phyloP scores from a whole-genome alignment of 2,329 filamentous ascomycete species.

The Alternaria gaisen region DNA sequence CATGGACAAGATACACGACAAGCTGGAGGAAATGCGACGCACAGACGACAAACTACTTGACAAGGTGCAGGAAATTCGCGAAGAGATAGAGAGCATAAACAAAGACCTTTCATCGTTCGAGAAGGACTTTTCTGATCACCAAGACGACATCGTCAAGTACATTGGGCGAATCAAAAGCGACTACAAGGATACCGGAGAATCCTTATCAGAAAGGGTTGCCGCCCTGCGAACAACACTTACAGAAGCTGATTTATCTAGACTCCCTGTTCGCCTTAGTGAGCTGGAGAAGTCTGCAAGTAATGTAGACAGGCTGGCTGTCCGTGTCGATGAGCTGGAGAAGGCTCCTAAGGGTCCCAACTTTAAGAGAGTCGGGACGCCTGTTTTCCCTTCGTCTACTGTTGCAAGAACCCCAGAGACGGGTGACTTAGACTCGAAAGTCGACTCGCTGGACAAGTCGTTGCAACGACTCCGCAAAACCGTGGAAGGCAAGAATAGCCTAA shows the following conservation, averaged over 20 bases:
- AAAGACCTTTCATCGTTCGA: background rate
- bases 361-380: background rate
- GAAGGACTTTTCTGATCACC: background rate
- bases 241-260: background rate
- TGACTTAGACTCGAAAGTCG: background rate
- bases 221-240: background rate
- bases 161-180: background rate
- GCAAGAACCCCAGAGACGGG: background rate
- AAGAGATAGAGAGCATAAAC: background rate
- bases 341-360: background rate
- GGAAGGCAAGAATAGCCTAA: background rate
- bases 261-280: background rate
- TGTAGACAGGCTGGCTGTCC: background rate
- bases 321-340: slow-evolving; percentile 1
- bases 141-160: background rate
- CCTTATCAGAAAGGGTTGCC: background rate
- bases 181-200: background rate
- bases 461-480: background rate
- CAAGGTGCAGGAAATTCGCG: background rate
- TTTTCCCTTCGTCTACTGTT: background rate
- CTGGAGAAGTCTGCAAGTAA: background rate
- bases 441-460: background rate
- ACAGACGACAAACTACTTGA: background rate
- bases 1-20: background rate
- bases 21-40: background rate